Percentiles rank a stretch among this genome's conserved stretches.
Conservation (phyloP, 1,284 basidiomycete genomes). For the Irpex sp. region DNA sequence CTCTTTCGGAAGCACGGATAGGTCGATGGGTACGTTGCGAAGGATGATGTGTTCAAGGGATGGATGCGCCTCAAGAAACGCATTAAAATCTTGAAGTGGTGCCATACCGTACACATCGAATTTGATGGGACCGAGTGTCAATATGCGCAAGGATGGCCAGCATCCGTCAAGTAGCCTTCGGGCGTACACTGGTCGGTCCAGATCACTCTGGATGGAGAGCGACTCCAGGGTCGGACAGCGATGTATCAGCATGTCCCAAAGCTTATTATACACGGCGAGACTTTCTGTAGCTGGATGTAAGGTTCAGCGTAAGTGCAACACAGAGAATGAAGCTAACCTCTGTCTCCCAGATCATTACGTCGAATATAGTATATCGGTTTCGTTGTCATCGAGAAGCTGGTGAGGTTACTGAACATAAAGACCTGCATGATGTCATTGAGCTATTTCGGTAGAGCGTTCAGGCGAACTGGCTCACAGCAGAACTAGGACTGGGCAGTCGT, state of each 20-base stretch:
- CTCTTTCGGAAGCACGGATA: constrained; percentile 42
- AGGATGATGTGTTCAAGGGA: constrained; percentile 50
- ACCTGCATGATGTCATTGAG: constrained; percentile 35
- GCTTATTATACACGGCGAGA: constrained; percentile 36
- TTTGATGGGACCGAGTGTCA: constrained; percentile 60
- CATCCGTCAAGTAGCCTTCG: constrained; percentile 42
- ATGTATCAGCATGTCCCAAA: constrained; percentile 67
- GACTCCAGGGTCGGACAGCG: constrained; percentile 31
- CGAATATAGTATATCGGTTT: constrained; percentile 59
- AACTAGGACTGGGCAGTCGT: constrained; percentile 49
- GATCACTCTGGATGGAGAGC: constrained; percentile 53
- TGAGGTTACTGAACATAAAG: constrained; percentile 60
- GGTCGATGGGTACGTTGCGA: constrained; percentile 44
- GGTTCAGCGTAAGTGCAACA: neutral
- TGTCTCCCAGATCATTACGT: constrained; percentile 45
- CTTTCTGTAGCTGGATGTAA: constrained; percentile 27
- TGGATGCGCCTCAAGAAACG: constrained; percentile 64
- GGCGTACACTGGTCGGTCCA: constrained; percentile 42
- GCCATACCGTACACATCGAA: constrained; percentile 42
- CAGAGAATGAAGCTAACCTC: constrained; percentile 37
- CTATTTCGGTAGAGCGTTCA: constrained; percentile 6
- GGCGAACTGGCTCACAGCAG: constrained; percentile 45
- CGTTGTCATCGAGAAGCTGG: constrained; percentile 55
- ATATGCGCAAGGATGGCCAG: constrained; percentile 58
- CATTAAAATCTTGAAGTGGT: constrained; percentile 41